Base-by-base conservation (phyloP, 78 protist species). In the slime mould (Dictyostelium discoideum) region DNA sequence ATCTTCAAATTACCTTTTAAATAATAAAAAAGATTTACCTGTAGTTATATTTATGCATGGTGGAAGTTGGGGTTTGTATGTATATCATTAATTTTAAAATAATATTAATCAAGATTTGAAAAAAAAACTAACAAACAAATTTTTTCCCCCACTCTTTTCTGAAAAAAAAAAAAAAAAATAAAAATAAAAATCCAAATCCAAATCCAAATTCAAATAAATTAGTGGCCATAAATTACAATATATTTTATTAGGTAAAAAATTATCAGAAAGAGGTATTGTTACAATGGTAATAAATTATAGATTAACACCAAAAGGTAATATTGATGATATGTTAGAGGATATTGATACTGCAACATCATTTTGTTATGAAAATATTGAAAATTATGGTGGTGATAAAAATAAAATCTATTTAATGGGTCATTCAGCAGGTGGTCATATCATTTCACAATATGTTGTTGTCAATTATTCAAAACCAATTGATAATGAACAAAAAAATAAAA, bases 371-470 rank as follows among this genome's bases (percentile, higher is more conserved):
- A 85, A 90, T 73, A 82, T 90, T 44, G 74, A 48, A 14, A 67
- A 65, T 10, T 89, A 89, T 81, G 86, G 94, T 80, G 86, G 86
- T 10, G 32, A 46, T 50, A 79, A 79, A 65, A 32, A 60, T 20
- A 83, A 82, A 20, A 72, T 90, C 2, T n/a, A 40, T 48, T 48
- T 90, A 13, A 37, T 72, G 20, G 95, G 95, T n/a, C 95, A 90
- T 48, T 81, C 87, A 44, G 95, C 95, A 10, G 95, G 95, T 82
- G 87, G 84, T 46, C 95, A 90, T 90, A 90, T 90, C 1, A n/a
- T 54, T 50, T 16, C 88, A 3, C 60, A 44, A 46, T 88, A 80
- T 20, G 39, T 26, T 37, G n/a, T 74, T 20, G 81, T 26, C 3
- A 74, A 74, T 37, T 74, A 74, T 74, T 37, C 24, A 20, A 74